Evolutionary conservation across 148 eudicot genomes (phyloP), one percentile per base, ranked within the genome.

Genomic region (Rhododendron vialii): DNA sequence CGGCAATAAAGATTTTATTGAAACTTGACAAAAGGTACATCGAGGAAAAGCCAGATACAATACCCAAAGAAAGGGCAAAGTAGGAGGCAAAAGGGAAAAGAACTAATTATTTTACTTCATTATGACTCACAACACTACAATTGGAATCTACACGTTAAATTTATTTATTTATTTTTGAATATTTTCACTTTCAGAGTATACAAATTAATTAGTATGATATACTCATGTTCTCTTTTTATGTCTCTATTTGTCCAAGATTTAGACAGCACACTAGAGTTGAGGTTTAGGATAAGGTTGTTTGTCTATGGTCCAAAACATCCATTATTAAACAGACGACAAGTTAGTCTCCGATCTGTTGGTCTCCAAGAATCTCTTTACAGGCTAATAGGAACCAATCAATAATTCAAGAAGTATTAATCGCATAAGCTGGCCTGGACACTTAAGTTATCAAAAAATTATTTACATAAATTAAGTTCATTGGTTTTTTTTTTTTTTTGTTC

Each of bases 261-360:
- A 67, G 17, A 11, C 30, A 26, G 17, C 20, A 69, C 75, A 28
- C 14, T 33, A 41, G 22, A 45, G 79, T 73, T 73, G 80, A 71
- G 85, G 45, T 73, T 50, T 50, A 84, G 30, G 80, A 84, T 73
- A 73, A 50, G 65, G 48, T 71, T 48, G 35, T 63, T 30, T 38
- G 26, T 9, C 36, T 69, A 73, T 30, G 80, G 85, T n/a, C 53
- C 35, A 10, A 73, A 71, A 71, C 28, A 47, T 20, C 45, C 35
- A 20, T 35, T 13, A 28, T 24, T 53, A 53, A 5, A 7, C 1
- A 15, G 1, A 78, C 11, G n/a, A 51, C 12, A 24, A 45, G n/a
- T 22, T 0, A 26, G 24, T 50, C 57, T 79, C 50, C 28, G 0
- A 41, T 30, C 22, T 3, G 0, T 24, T 43, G 38, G 11, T 41